Evolutionary conservation across 2,329 filamentous ascomycete genomes (phyloP), one percentile per base, ranked within the genome.

Genomic region (Diplodia intermedia): DNA sequence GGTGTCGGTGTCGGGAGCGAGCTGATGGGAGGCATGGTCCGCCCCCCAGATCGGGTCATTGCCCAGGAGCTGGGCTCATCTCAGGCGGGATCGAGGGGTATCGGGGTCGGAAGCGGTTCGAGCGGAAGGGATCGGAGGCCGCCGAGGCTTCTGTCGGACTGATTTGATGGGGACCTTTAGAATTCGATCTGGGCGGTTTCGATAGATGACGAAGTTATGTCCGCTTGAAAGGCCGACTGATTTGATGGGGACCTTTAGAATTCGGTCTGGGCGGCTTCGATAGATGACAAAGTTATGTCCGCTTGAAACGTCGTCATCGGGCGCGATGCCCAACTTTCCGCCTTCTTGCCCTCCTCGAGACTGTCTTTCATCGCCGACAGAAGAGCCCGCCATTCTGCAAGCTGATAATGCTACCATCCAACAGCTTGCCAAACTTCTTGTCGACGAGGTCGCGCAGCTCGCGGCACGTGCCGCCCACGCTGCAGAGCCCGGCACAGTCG

Each of bases 381-480:
- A 57, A 49, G 14, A 65, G 50, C 5, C 66, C 43, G 43, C 43
- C 66, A 20, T 63, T 52, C 15, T 54, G 9, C 2, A 68, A 23
- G 18, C 40, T 50, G 11, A 68, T 18, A 8, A 68, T 49, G 31
- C 23, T 68, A 3, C 38, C 57, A 38, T 68, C 66, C 12, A 68
- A 11, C 6, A 68, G 14, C 29, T n/a, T 56, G 40, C 50, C 29
- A 11, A 29, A n/a, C 4, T 63, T 40, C 9, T 26, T 26, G 23
- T 26, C 23, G 23, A 26, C 3, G 23, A 26, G 23, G 23, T 26
- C 3, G 23, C 23, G 23, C 23, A 26, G 23, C 23, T 26, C 2
- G 23, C 2, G 23, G 23, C 23, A 26, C 23, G 23, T 26, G 23
- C 23, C 23, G 23, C 23, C 2, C 23, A 26, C 3, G 2, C 23